phyloP scores from a whole-genome alignment of 73 alveolate genomes.

The Diophrys sp. region DNA sequence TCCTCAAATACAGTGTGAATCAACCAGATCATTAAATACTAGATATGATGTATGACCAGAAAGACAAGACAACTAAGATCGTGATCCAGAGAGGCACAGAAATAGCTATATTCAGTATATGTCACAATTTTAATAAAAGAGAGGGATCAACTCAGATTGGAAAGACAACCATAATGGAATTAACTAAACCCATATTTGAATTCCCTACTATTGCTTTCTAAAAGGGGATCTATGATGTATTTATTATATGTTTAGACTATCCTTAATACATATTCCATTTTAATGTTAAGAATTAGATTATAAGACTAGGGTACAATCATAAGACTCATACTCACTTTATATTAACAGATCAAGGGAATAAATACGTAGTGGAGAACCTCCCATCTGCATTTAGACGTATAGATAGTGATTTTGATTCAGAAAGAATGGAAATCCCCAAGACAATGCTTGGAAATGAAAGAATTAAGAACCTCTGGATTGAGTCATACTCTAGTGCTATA shows the following conservation, averaged over 20 bases:
- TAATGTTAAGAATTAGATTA: too few relatives aligned
- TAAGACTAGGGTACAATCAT: neutral
- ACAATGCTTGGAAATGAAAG: neutral
- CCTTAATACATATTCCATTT: neutral
- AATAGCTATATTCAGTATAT: neutral
- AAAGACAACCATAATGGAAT: neutral
- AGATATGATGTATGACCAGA: neutral
- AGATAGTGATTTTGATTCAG: neutral
- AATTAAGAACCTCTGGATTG: neutral
- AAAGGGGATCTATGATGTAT: neutral
- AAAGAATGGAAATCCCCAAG: neutral
- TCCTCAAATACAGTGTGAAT: neutral
- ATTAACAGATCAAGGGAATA: neutral
- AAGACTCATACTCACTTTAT: too few relatives aligned
- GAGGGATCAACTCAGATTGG: neutral
- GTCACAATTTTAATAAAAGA: neutral
- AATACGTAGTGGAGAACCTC: neutral
- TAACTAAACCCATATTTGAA: neutral
- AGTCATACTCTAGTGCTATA: neutral
- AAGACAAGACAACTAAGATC: neutral
- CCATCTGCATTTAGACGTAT: neutral
- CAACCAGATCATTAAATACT: neutral
- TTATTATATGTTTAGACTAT: neutral
- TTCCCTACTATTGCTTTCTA: neutral
- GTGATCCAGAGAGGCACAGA: neutral